Base-by-base conservation (phyloP, 352 stramenopile genomes). In the Phytophthora pinifolia region DNA sequence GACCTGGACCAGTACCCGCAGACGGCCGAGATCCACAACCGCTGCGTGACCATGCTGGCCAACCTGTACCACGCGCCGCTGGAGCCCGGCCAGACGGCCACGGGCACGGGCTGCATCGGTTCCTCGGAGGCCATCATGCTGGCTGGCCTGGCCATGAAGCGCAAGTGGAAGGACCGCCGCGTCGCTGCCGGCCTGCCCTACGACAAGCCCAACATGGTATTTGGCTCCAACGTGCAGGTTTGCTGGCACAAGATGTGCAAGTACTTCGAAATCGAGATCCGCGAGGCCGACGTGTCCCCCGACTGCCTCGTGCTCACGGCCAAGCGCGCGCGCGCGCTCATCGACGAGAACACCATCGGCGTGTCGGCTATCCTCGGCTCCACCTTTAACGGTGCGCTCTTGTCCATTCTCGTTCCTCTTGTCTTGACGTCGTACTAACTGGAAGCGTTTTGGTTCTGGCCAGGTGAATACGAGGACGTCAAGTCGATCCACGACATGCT, bases 181-280 rank as follows among this genome's bases (percentile, higher is more conserved):
- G 77, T 83, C 38, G 82, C 83, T 10, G 67, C 77, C 6, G 84
- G 88, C 8, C 65, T 96, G 29, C 59, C 87, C 6, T 86, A 72
- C 54, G 88, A 96, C 62, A 88, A 84, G 27, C 91, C 91, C 39
- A 98, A 98, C 74, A 89, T 98, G 67, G 84, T 98, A 17, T 96
- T 97, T 62, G 89, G 89, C 59, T 88, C 84, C 15, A 97, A 97
- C 64, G 89, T 96, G 17, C 87, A 97, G 58, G 88, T 96, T 20
- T 94, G 88, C 72, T 98, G 91, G 91, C 88, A 98, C 73, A 98
- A 98, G 69, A 89, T 96, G 72, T 97, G 89, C 79, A 89, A 89
- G 60, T 98, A 97, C 72, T 97, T 98, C 76, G 91, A 98, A 58
- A 85, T 98, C 45, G 89, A 97, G 52, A 79, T 91, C 36, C 86